Percentiles rank a stretch among this genome's conserved stretches.
phyloP scores from a whole-genome alignment of 1,284 basidiomycete genomes.

The Takashimella koratensis region DNA sequence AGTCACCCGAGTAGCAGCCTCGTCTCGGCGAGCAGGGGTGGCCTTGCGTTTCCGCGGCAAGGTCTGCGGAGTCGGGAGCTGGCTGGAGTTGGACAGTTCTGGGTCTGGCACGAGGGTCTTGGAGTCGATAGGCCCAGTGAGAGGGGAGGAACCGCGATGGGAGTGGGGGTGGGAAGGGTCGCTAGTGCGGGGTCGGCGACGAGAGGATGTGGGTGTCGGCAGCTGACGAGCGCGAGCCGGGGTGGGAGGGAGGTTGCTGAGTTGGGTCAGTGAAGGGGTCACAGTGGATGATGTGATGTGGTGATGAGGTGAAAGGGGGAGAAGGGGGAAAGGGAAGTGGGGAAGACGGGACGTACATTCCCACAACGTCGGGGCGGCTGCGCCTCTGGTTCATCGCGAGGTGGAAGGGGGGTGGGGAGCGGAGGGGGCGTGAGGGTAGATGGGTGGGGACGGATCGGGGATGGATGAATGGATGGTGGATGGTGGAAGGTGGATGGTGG shows the following conservation, averaged over 20 bases:
- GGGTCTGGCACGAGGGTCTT: background rate
- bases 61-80: constrained; percentile 56
- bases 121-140: background rate
- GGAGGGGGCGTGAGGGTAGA: background rate
- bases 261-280: background rate
- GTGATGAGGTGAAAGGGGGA: background rate
- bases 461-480: background rate
- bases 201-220: background rate
- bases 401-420: constrained; percentile 2
- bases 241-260: background rate
- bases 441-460: background rate
- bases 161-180: background rate
- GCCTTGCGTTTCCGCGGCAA: constrained; percentile 48
- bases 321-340: constrained; percentile 1
- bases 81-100: background rate
- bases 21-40: background rate
- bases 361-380: background rate
- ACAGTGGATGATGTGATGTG: background rate
- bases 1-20: constrained; percentile 1
- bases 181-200: background rate
- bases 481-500: background rate
- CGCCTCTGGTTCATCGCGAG: background rate
- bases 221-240: background rate
- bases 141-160: background rate
- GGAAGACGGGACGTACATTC: background rate